A percentile compares a stretch with the other conserved stretches of the same genome.
These are phyloP conservation scores for Arthrobotrys sinensis DNA, from an alignment of 2,329 filamentous ascomycete genomes.

Conservation along the genomic window DNA sequence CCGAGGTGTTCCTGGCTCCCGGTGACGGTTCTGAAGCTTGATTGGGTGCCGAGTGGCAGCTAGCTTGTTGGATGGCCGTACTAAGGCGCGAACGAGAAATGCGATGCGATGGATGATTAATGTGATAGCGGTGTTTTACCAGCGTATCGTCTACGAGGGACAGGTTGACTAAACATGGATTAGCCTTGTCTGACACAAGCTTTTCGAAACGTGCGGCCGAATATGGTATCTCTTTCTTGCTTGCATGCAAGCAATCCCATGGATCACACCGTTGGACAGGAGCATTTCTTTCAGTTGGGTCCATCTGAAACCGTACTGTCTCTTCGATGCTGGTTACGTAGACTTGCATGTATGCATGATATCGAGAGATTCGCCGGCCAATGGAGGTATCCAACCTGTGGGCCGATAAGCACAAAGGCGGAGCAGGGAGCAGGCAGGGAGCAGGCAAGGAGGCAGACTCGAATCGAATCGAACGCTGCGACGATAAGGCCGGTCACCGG, in stretches of 20 bases:
- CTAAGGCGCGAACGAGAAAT: conserved; percentile 42
- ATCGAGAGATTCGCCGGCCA: conserved; percentile 28
- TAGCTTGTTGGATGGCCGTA: conserved; percentile 9
- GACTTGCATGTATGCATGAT: conserved; percentile 33
- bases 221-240: conserved; percentile 52
- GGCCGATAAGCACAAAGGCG: conserved; percentile 39
- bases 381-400: conserved; percentile 17
- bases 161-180: conserved; percentile 53
- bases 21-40: conserved; percentile 33
- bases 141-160: conserved; percentile 45
- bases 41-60: conserved; percentile 29
- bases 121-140: conserved; percentile 50
- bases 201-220: conserved; percentile 59
- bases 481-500: conserved; percentile 54
- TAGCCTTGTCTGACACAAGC: conserved; percentile 58
- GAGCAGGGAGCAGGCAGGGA: background rate
- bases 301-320: conserved; percentile 27
- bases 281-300: conserved; percentile 28
- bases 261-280: conserved; percentile 25
- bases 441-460: background rate
- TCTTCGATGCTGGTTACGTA: conserved; percentile 36
- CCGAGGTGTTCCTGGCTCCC: conserved; percentile 29
- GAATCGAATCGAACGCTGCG: conserved; percentile 12
- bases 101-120: conserved; percentile 49
- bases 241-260: conserved; percentile 16